phyloP scores from a whole-genome alignment of 305 asterid genomes.

The Caryopteris hybrid region DNA sequence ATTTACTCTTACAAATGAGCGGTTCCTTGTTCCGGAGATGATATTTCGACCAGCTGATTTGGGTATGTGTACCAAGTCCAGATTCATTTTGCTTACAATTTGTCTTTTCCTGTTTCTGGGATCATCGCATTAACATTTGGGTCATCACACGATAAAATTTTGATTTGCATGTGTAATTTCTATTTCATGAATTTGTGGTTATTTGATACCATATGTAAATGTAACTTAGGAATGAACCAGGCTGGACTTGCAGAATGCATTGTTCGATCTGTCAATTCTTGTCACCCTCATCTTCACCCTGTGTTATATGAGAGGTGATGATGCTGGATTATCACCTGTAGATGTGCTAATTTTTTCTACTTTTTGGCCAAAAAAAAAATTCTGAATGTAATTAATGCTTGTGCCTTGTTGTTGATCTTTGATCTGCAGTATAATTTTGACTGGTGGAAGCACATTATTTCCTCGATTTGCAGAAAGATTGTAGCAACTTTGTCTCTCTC shows the following conservation, averaged over 20 bases:
- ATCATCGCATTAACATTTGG: neutral
- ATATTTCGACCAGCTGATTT: conserved; percentile 94
- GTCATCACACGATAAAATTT: too few species aligned
- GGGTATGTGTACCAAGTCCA: conserved; percentile 42
- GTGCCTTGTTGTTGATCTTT: conserved; percentile 5
- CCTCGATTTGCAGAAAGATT: conserved; percentile 91
- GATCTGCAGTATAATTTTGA: conserved; percentile 73
- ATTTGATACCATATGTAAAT: conserved; percentile 11
- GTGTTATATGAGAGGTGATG: conserved; percentile 84
- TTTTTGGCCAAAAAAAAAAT: too few species aligned
- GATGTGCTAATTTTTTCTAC: too few species aligned
- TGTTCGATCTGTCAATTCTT: conserved; percentile 78
- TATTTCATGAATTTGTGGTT: conserved; percentile 5
- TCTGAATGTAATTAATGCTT: conserved; percentile 14
- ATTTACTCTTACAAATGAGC: conserved; percentile 83
- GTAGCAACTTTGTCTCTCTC: conserved; percentile 42
- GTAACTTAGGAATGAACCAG: conserved; percentile 80
- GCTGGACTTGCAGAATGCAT: conserved; percentile 98
- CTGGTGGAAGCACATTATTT: conserved; percentile 91
- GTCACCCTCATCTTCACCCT: conserved; percentile 93
- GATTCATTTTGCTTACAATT: conserved; percentile 13
- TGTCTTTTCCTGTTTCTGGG: neutral
- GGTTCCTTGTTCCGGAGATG: conserved; percentile 98
- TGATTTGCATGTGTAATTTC: too few species aligned
- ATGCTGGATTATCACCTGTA: neutral